phyloP scores from a whole-genome alignment of 139 green algal species.

The Dunaliella sp. region DNA sequence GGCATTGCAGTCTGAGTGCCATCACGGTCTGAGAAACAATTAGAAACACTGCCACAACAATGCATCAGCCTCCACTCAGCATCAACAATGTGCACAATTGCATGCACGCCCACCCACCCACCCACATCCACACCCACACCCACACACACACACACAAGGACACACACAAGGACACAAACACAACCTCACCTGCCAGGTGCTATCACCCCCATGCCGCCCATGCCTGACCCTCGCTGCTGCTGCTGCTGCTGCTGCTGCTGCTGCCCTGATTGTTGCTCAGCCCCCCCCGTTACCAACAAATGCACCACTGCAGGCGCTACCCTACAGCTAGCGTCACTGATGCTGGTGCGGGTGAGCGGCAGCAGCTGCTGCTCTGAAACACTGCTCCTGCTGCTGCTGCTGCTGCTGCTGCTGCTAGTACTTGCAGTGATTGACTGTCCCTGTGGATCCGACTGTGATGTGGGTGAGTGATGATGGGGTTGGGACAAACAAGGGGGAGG shows the following conservation, averaged over 20 bases:
- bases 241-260: neutral
- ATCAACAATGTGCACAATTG: neutral
- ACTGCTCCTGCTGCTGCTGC: too few relatives aligned
- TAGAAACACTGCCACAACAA: neutral
- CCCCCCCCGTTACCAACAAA: slow-evolving; percentile 11
- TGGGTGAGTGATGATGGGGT: too few relatives aligned
- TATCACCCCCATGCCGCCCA: neutral
- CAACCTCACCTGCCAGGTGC: neutral
- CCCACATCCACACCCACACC: neutral
- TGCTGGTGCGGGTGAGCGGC: slow-evolving; percentile 24
- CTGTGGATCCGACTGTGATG: too few relatives aligned
- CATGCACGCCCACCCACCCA: neutral
- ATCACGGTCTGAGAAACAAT: too few relatives aligned
- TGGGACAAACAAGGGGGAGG: neutral
- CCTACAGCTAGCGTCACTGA: slow-evolving; percentile 17
- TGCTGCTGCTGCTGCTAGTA: too few relatives aligned
- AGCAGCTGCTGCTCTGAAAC: too few relatives aligned
- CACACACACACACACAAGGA: neutral
- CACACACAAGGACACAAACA: neutral
- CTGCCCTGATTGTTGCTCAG: neutral
- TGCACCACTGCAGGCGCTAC: slow-evolving; percentile 35
- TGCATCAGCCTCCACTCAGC: neutral
- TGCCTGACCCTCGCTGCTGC: neutral
- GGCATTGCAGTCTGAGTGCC: too few relatives aligned
- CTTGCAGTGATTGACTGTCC: too few relatives aligned